Base-by-base conservation (phyloP, 176 grass and related monocot genomes). In the Triticum timopheevii region DNA sequence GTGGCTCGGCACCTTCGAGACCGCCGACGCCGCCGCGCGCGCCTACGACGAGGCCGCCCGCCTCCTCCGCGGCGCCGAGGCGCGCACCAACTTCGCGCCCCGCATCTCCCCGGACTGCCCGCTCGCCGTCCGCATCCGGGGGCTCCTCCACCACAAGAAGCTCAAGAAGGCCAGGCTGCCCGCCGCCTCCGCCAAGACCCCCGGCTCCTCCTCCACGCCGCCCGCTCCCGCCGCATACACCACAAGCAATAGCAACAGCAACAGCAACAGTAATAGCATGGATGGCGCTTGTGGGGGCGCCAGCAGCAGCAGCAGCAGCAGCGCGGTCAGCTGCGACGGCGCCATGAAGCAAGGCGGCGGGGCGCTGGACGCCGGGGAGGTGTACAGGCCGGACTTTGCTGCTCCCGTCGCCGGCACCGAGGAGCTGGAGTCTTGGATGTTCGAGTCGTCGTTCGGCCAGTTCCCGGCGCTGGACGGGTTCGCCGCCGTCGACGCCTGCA, bases 1-100 rank as follows among this genome's bases (percentile, higher is more conserved):
- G 96, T 98, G 96, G 96, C 86, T 98, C 16, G 93, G 96, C 45
- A 98, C 93, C 76, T 98, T 98, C 75, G 93, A 98, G 20, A 98
- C 94, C 8, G 94, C 97, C 52, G 97, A 98, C 73, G 94, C 88
- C 20, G 97, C 97, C 11, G 97, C 97, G 62, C 88, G 94, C 38
- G 97, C 97, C 52, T 98, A 98, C 80, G 97, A 98, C 86, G 90
- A 90, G 86, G 96, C 96, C 17, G 96, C 96, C 38, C 93, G 92
- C 54, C 97, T 96, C 28, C 90, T 99, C 69, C 92, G 94, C 61
- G 97, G 97, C 76, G 73, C 83, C 64, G 93, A 99, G 85, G 87
- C 92, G 24, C 94, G 92, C 88, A 96, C 97, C 74, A 99, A 99
- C 87, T 96, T 99, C 70, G 47, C 80, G 9, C 71, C 83, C 2